Evolutionary conservation across 1,284 basidiomycete genomes (phyloP), one percentile per base, ranked within the genome.

Genomic region (Heterobasidion annosum): DNA sequence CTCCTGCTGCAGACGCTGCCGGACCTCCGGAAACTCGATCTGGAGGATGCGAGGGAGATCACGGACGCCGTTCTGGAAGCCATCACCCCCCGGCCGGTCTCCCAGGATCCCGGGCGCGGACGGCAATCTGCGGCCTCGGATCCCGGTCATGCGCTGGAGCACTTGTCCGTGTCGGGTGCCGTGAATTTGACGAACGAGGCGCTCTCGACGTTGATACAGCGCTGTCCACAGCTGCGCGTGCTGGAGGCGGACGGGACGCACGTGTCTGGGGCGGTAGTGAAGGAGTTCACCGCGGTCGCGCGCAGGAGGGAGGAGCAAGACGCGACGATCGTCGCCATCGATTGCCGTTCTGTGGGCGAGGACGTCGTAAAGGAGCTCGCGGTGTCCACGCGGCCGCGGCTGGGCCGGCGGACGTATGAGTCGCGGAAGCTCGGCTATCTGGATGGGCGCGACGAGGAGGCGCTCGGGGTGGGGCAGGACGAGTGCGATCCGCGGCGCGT

Each of bases 221-320:
- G 69, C 5, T 93, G 90, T 64, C 63, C 77, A 4, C 73, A 70
- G n/a, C 72, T 96, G 47, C 72, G 68, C 6, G 72, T 80, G 3
- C 73, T 96, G 45, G 89, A 93, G 61, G 79, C 81, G 0, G 93
- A 95, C 69, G 85, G 85, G 60, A 96, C 93, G 1, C 74, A 77
- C 15, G 79, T 93, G 48, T 79, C 81, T 34, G 76, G 82, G 25
- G 58, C 67, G 8, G 79, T 87, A 4, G 69, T 92, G 56, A 78
- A 75, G 57, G 81, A 87, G 56, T 93, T 94, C 64, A 76, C 91
- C 42, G 72, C 73, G 40, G 70, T 76, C 52, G 68, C 70, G 45
- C 73, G 77, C 49, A 68, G 77, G 59, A 77, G 81, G n/a, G 65
- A 73, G n/a, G 64, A 73, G 12, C 42, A 53, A 8, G 70, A 83